A percentile compares a stretch with the other conserved stretches of the same genome.
Conservation (phyloP, 129 eudicot genomes). For the Calendula officinalis region DNA sequence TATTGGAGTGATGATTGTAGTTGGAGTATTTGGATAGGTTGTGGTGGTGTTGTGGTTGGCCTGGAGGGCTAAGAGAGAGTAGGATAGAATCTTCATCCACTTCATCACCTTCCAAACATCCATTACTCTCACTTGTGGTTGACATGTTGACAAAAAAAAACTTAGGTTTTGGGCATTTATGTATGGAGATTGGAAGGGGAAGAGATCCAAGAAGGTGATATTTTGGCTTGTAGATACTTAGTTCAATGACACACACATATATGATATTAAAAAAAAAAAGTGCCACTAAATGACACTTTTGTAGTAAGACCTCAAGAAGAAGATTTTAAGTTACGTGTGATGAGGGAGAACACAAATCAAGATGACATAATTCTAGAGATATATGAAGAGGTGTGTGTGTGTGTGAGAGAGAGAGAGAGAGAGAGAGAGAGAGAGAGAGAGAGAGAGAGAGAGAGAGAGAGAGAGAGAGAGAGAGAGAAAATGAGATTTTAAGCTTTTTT, state of each 20-base stretch:
- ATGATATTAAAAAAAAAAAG: not conserved
- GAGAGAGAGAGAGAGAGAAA: not conserved
- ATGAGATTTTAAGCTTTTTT: not conserved
- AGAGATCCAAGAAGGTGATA: too few relatives aligned
- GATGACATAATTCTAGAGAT: too few relatives aligned
- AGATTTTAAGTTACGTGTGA: not conserved
- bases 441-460: not conserved
- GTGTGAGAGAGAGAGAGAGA: too few relatives aligned
- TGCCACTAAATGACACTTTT: not conserved
- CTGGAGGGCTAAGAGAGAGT: conserved; percentile 84
- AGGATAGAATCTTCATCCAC: conserved; percentile 57
- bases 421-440: not conserved
- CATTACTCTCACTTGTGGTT: conserved; percentile 43
- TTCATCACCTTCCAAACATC: conserved; percentile 43
- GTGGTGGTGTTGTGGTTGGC: conserved; percentile 39
- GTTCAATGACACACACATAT: too few relatives aligned
- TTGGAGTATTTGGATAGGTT: conserved; percentile 28
- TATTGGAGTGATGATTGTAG: conserved; percentile 1
- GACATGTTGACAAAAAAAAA: conserved; percentile 34
- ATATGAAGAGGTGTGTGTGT: too few relatives aligned
- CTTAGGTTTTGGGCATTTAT: not conserved
- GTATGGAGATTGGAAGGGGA: too few relatives aligned
- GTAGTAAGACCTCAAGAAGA: conserved; percentile 3
- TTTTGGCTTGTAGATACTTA: too few relatives aligned
- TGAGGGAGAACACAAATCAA: not conserved